Evolutionary conservation across 2,329 filamentous ascomycete genomes (phyloP).

Genomic region (Cryphonectria japonica): DNA sequence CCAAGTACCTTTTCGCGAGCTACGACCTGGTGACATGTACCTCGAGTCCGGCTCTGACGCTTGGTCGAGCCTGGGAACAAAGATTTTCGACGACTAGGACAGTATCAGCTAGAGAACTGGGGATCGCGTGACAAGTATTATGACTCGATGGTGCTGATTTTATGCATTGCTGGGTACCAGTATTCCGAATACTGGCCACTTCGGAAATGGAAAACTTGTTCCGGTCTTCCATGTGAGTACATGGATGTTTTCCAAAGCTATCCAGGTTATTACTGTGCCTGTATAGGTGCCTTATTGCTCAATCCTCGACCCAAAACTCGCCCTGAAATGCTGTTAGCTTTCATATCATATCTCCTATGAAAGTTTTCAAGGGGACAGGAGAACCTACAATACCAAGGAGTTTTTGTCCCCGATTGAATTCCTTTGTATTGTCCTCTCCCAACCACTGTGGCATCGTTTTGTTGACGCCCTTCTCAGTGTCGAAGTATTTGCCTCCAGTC

Average conservation of each 20-base stretch:
- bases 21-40: neutral
- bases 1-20: neutral
- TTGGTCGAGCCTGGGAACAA: neutral
- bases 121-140: too few species aligned
- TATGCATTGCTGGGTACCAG: neutral
- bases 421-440: conserved; percentile 34
- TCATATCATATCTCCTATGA: neutral
- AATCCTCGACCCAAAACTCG: conserved; percentile 14
- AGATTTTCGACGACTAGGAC: neutral
- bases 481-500: conserved; percentile 34
- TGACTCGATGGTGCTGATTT: too few species aligned
- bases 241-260: neutral
- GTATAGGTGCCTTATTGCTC: neutral
- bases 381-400: conserved; percentile 33
- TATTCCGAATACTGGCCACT: too few species aligned
- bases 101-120: too few species aligned
- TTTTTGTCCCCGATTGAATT: conserved; percentile 32
- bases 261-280: neutral
- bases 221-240: neutral
- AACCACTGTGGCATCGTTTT: conserved; percentile 35
- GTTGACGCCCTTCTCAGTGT: conserved; percentile 36
- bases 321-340: neutral
- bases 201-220: too few species aligned
- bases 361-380: neutral
- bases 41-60: neutral